Evolutionary conservation across 805 yeast genomes (phyloP), one percentile per base, ranked within the genome.

Genomic region (Starmerella tilneyi): DNA sequence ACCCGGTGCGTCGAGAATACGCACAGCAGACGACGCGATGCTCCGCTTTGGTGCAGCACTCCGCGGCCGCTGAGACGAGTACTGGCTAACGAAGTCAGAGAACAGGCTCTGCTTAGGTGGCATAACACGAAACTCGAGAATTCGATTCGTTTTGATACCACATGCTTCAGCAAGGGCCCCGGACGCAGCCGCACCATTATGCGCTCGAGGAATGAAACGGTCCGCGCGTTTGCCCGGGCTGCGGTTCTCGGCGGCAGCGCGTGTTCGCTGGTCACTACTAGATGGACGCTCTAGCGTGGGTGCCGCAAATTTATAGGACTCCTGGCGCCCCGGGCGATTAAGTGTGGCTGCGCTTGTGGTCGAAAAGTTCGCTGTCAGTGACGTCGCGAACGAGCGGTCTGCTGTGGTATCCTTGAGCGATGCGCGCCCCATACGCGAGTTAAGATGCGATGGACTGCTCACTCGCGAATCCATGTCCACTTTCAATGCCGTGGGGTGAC

Each of bases 1-100:
- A 0, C 95, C 96, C 0, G 98, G 98, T 0, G 97, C 98, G 65
- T 92, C 98, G 32, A 92, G 69, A 1, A 92, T 94, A 51, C 94
- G 74, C 53, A 84, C 95, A 1, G 98, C 97, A 27, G 84, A 83
- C 0, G 84, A 76, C 21, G 94, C 84, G 38, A 92, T 72, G 55
- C 78, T 79, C 53, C 94, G 58, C 47, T 60, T 11, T 19, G 44
- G 29, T 9, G 45, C 34, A 3, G 24, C 17, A 22, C n/a, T 38
- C 4, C 20, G 21, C 22, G 44, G 40, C 66, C 60, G 33, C 49
- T 52, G 28, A 54, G 58, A 15, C 11, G 49, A 15, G 22, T 42
- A 50, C 41, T 37, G 47, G 31, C 38, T 41, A 22, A 48, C 27
- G 28, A 45, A 48, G 24, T 48, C 52, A 5, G 50, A 46, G 15